These are phyloP conservation scores for Incumbomyces lentus DNA, from an alignment of 2,329 filamentous ascomycete genomes.

Conservation along the genomic window DNA sequence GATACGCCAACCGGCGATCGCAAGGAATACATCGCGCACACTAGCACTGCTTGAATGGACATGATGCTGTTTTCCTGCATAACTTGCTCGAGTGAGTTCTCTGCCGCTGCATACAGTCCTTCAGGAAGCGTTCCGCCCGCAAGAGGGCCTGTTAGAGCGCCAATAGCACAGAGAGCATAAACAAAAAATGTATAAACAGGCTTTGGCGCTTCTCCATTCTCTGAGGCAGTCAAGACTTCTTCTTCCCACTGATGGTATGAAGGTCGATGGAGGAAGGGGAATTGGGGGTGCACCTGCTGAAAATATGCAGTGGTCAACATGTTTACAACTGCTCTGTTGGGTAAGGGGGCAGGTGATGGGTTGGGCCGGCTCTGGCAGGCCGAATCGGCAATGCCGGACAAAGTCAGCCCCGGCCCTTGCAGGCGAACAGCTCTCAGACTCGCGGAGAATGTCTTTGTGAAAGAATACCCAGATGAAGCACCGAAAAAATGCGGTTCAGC, in stretches of 20 bases:
- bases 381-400: constrained; percentile 4
- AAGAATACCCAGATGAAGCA: constrained; percentile 7
- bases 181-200: constrained; percentile 6
- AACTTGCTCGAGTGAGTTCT: constrained; percentile 10
- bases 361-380: not conserved
- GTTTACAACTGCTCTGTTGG: constrained; percentile 3
- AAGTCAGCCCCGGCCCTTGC: constrained; percentile 6
- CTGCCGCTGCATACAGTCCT: constrained; percentile 8
- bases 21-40: constrained; percentile 20
- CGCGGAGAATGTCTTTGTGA: constrained; percentile 6
- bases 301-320: constrained; percentile 16
- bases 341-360: constrained; percentile 2
- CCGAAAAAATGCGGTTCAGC: constrained; percentile 11
- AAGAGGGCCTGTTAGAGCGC: constrained; percentile 6
- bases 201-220: constrained; percentile 4
- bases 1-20: constrained; percentile 19
- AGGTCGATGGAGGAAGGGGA: constrained; percentile 22
- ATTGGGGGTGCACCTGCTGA: constrained; percentile 20
- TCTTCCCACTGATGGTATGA: constrained; percentile 20
- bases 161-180: constrained; percentile 6
- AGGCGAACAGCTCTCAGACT: constrained; percentile 5
- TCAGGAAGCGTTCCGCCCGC: constrained; percentile 3
- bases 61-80: constrained; percentile 7
- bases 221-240: constrained; percentile 6
- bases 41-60: constrained; percentile 20